Evolutionary conservation across 208 protist genomes (phyloP), one percentile per base, ranked within the genome.

Genomic region (Paratrypanosoma confusum): DNA sequence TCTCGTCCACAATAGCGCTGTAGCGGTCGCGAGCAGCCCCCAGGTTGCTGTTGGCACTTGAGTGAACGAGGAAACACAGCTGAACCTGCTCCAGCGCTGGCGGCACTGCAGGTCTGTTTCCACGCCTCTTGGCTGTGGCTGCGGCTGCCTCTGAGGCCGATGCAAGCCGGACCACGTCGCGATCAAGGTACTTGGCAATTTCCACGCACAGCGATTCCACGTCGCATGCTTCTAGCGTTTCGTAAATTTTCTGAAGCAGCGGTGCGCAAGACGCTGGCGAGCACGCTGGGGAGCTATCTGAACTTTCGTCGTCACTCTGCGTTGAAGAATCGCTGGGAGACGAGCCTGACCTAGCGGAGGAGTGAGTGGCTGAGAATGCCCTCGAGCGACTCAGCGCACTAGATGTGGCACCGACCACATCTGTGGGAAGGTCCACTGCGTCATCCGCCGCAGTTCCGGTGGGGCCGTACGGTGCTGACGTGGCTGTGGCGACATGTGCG

Each of bases 11-110:
- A 10, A 66, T 47, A 18, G 65, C 29, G 37, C 66, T 78, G 28
- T 82, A 73, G 18, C 65, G 55, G 10, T 69, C 66, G 27, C 83
- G 78, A 5, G 71, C 53, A 3, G 61, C 64, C 34, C 86, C 76
- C 20, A 92, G 68, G 27, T 71, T 65, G 25, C 74, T 77, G 10
- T 55, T 63, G 5, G 50, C 32, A 7, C 59, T 60, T 13, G 71
- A 57, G 36, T 71, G 47, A 3, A 89, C 71, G 10, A 68, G 61
- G 49, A 92, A 92, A 40, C 67, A 85, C 28, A 65, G 69, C 32
- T 72, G 61, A 10, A 83, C 40, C 13, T 79, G 59, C 17, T 76
- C 44, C 10, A 71, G 31, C 1, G 27, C 29, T 17, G 36, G 34
- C 11, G 39, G 28, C 14, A 26, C 25, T 24, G 24, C 21, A 31